A percentile compares a stretch with the other conserved stretches of the same genome.
Conservation (phyloP, 2,329 filamentous ascomycete genomes). For the Apiospora phragmitis region DNA sequence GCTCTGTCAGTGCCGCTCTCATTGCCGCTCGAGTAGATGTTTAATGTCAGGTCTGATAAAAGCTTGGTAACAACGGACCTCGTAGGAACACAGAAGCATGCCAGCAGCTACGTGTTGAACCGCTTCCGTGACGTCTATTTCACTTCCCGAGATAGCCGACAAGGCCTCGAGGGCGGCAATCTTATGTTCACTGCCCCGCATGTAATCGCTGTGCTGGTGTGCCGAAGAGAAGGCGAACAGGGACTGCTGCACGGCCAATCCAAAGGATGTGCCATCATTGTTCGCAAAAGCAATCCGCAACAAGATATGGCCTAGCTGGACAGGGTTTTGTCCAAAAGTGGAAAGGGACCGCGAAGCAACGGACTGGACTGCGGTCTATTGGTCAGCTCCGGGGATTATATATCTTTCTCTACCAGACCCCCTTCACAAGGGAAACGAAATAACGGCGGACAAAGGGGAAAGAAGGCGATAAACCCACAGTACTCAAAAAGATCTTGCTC, state of each 20-base stretch:
- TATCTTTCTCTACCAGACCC: no score
- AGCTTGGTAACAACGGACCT: conserved; percentile 14
- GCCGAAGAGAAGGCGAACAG: not conserved
- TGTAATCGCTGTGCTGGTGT: conserved; percentile 15
- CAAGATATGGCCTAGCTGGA: conserved; percentile 21
- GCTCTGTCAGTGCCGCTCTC: not conserved
- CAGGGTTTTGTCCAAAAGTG: conserved; percentile 21
- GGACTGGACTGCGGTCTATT: conserved; percentile 14
- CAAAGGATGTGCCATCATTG: not conserved
- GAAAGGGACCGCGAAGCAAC: conserved; percentile 24
- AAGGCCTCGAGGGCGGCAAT: conserved; percentile 21
- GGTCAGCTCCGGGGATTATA: not conserved
- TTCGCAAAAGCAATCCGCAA: conserved; percentile 23
- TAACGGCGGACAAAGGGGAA: not conserved
- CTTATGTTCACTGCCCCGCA: conserved; percentile 24
- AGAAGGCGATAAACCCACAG: not conserved
- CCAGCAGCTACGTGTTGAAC: conserved; percentile 26
- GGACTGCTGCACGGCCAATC: not conserved
- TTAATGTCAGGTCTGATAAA: not conserved
- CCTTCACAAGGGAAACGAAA: no score
- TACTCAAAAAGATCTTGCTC: not conserved
- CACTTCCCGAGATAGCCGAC: conserved; percentile 10
- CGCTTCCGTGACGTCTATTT: conserved; percentile 19
- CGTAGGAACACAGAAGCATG: conserved; percentile 28
- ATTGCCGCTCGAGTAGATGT: not conserved